Percentiles rank a stretch among this genome's conserved stretches.
Evolutionary conservation across 805 yeast species (phyloP).

Genomic region (Kuraishia piskuri): DNA sequence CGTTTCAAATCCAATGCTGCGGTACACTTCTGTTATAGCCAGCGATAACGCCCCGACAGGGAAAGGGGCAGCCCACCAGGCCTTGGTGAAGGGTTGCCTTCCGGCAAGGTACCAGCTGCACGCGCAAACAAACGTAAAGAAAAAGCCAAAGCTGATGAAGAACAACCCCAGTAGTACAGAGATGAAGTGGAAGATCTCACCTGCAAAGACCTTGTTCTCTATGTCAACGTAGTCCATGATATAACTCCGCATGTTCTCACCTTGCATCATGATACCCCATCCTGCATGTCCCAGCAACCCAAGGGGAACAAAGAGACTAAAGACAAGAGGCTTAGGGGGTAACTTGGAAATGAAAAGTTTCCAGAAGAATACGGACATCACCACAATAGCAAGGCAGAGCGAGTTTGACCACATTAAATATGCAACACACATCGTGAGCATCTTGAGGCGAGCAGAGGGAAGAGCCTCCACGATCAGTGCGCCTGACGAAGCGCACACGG

Average conservation of each 20-base stretch:
- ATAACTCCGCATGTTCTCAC: slow-evolving; percentile 10
- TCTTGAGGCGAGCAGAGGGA: slow-evolving; percentile 30
- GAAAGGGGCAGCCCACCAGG: slow-evolving; percentile 85
- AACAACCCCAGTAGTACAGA: neutral
- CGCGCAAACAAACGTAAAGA: slow-evolving; percentile 1
- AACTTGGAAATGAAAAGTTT: slow-evolving; percentile 48
- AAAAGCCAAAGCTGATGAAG: slow-evolving; percentile 1
- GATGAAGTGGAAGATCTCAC: neutral
- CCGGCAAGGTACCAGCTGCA: neutral
- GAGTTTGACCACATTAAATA: slow-evolving; percentile 67
- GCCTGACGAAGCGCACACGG: slow-evolving; percentile 72
- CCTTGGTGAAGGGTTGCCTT: slow-evolving; percentile 32
- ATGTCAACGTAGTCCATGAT: neutral
- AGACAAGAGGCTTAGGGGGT: slow-evolving; percentile 45
- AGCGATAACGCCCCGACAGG: slow-evolving; percentile 80
- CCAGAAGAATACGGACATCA: slow-evolving; percentile 51
- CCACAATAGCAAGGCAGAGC: slow-evolving; percentile 45
- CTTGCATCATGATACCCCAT: slow-evolving; percentile 44
- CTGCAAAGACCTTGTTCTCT: neutral
- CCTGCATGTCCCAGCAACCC: slow-evolving; percentile 88
- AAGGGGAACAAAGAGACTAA: slow-evolving; percentile 68
- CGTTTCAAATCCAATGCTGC: slow-evolving; percentile 38
- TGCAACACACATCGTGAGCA: slow-evolving; percentile 44
- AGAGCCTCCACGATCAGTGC: slow-evolving; percentile 38
- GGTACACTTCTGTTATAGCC: slow-evolving; percentile 44